These are phyloP conservation scores for Tricholoma matsutake DNA, from an alignment of 768 basidiomycete species.

Conservation along the genomic window DNA sequence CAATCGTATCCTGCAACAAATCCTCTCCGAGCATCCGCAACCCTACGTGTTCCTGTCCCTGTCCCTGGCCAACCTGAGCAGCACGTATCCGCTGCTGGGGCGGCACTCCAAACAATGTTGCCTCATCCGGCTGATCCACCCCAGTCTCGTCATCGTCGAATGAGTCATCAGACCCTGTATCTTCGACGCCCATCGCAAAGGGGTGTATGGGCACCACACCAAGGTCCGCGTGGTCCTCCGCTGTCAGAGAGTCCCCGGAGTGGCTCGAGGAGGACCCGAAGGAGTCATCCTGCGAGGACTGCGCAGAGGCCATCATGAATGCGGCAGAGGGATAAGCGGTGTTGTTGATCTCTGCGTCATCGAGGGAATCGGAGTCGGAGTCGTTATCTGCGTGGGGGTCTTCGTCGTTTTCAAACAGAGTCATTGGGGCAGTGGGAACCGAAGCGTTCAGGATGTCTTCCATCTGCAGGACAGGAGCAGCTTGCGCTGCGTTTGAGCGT, in stretches of 20 bases:
- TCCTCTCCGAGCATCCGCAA: conserved; percentile 63
- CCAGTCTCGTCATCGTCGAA: conserved; percentile 49
- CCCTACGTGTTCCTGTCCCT: conserved; percentile 26
- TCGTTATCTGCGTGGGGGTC: conserved; percentile 34
- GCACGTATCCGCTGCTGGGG: conserved; percentile 44
- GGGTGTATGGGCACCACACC: conserved; percentile 54
- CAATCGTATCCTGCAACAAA: conserved; percentile 60
- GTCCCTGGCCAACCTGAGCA: conserved; percentile 6
- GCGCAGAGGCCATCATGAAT: conserved; percentile 58
- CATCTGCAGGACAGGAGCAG: neutral
- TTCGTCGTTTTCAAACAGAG: conserved; percentile 4
- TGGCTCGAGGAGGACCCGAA: conserved; percentile 53
- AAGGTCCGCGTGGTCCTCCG: conserved; percentile 33
- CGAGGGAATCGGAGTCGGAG: conserved; percentile 51
- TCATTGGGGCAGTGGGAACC: neutral
- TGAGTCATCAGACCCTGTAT: conserved; percentile 47
- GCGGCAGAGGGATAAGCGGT: conserved; percentile 67
- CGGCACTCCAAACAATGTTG: conserved; percentile 71
- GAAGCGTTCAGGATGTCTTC: neutral
- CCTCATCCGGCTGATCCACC: conserved; percentile 43
- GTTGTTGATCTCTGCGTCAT: conserved; percentile 53
- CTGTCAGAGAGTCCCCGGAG: conserved; percentile 54
- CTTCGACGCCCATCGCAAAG: conserved; percentile 45
- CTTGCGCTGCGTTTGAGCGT: conserved; percentile 23
- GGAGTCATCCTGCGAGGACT: conserved; percentile 40